A percentile compares a stretch with the other conserved stretches of the same genome.
Evolutionary conservation across 2,329 filamentous ascomycete species (phyloP).

Genomic region (Clarireedia homoeocarpa): DNA sequence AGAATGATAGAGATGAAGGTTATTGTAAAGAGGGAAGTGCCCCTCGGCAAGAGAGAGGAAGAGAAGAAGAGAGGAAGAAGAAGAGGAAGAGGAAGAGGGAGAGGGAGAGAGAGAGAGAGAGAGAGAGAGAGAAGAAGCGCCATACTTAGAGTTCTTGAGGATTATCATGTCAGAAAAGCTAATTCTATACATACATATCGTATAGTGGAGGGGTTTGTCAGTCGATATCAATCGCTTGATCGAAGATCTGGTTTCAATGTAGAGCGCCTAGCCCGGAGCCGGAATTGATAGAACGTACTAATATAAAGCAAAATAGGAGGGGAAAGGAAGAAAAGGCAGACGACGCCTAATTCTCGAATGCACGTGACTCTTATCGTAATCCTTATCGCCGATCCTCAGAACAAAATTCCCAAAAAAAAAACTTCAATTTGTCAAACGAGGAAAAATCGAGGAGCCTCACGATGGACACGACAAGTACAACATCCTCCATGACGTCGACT

Average conservation of each 20-base stretch:
- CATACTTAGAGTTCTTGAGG: background rate
- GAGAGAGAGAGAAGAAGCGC: no score
- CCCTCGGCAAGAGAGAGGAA: no score
- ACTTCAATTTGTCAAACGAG: slow-evolving; percentile 6
- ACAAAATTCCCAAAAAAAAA: slow-evolving; percentile 6
- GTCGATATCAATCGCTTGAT: background rate
- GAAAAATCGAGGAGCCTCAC: slow-evolving; percentile 7
- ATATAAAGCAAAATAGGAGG: background rate
- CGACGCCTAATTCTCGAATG: no score
- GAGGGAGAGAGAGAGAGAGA: no score
- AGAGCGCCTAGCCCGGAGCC: no score
- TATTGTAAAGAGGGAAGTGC: no score
- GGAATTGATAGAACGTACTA: no score
- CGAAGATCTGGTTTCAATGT: background rate
- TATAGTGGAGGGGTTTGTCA: no score
- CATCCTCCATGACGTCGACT: slow-evolving; percentile 55
- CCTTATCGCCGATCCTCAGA: slow-evolving; percentile 7
- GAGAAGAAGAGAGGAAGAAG: no score
- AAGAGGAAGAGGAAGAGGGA: no score
- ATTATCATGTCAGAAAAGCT: background rate
- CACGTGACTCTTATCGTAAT: slow-evolving; percentile 11
- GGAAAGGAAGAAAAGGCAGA: background rate
- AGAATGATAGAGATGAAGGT: no score
- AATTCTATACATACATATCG: no score
- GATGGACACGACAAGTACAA: slow-evolving; percentile 36